These are phyloP conservation scores for Penicillium sp. DNA, from an alignment of 2,329 filamentous ascomycete species.

Conservation along the genomic window DNA sequence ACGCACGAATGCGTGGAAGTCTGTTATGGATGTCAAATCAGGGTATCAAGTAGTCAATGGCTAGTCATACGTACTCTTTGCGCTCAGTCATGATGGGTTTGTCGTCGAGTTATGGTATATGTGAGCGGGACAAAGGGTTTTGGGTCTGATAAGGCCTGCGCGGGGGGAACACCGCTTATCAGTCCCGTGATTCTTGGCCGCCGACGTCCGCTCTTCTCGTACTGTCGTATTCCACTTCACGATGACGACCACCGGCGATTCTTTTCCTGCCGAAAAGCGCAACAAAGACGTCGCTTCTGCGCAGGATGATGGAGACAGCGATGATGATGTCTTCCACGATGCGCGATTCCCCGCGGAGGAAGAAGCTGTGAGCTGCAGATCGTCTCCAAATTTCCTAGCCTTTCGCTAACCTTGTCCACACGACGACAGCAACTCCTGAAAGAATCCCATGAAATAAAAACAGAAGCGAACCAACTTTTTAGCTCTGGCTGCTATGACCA, in stretches of 20 bases:
- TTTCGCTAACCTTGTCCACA: not conserved
- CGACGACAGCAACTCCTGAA: conserved; percentile 61
- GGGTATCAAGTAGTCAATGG: not conserved
- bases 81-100: not conserved
- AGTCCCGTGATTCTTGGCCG: conserved; percentile 20
- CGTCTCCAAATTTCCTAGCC: not conserved
- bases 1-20: conserved; percentile 79
- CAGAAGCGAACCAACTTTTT: conserved; percentile 78
- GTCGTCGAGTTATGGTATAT: not conserved
- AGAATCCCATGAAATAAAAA: conserved; percentile 72
- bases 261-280: conserved; percentile 7
- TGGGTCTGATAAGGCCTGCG: conserved; percentile 5
- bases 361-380: conserved; percentile 42
- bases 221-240: not conserved
- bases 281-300: not conserved
- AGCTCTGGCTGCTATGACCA: conserved; percentile 67
- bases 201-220: conserved; percentile 5
- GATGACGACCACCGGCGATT: conserved; percentile 6
- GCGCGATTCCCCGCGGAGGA: conserved; percentile 48
- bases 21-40: conserved; percentile 42
- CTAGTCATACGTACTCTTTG: not conserved
- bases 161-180: conserved; percentile 13
- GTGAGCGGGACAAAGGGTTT: not conserved
- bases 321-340: conserved; percentile 44
- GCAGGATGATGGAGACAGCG: conserved; percentile 30